These are phyloP conservation scores for Tagetes patula DNA, from an alignment of 129 eudicot species.

Conservation along the genomic window DNA sequence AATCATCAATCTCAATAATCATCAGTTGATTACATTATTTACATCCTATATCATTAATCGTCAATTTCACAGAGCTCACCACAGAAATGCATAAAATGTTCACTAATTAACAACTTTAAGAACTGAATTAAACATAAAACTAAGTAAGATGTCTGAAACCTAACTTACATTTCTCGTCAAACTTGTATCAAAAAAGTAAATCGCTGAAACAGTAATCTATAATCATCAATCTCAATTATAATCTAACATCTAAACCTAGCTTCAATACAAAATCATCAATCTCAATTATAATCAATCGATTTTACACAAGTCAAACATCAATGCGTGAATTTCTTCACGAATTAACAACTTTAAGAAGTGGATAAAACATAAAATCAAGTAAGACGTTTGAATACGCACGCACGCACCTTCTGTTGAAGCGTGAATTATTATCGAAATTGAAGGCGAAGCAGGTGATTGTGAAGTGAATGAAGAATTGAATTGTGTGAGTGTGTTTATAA, in stretches of 20 bases:
- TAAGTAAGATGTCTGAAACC: too few relatives aligned
- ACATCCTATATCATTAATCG: background rate
- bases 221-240: too few relatives aligned
- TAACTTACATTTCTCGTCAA: too few relatives aligned
- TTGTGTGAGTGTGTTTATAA: slow-evolving; percentile 17
- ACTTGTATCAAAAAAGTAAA: too few relatives aligned
- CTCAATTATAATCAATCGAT: too few relatives aligned
- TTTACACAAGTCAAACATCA: background rate
- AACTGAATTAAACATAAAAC: too few relatives aligned
- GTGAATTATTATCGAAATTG: background rate
- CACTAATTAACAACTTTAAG: background rate
- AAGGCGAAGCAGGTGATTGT: slow-evolving; percentile 7
- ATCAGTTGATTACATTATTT: too few relatives aligned
- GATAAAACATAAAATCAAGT: background rate
- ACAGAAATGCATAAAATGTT: background rate
- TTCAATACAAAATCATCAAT: background rate
- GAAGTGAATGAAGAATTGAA: slow-evolving; percentile 17
- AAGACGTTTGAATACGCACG: too few relatives aligned
- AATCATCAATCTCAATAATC: background rate
- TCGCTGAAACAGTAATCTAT: too few relatives aligned
- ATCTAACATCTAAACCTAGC: too few relatives aligned
- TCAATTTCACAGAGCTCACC: slow-evolving; percentile 11
- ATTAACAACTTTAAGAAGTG: background rate
- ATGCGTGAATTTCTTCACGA: background rate
- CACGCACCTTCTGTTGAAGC: slow-evolving; percentile 16